Evolutionary conservation across 345 rosid species (phyloP).

Genomic region (Rhodomyrtus tomentosa): DNA sequence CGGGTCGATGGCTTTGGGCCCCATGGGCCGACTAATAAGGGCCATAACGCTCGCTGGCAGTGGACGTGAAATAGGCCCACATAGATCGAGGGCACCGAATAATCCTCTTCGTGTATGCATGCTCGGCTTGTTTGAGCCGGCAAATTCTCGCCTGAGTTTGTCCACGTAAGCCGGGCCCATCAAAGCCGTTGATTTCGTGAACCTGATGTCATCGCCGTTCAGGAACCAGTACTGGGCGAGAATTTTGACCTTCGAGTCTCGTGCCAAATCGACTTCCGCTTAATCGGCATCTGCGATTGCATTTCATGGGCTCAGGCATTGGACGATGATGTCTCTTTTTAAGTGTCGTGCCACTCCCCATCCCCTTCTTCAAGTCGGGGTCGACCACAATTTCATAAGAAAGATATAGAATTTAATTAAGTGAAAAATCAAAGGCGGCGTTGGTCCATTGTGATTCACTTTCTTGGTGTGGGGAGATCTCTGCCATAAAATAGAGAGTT

Average conservation of each 20-base stretch:
- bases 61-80: no score
- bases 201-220: neutral
- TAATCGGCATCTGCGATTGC: neutral
- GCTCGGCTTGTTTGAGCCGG: neutral
- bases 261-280: neutral
- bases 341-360: neutral
- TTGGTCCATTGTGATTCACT: no score
- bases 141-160: neutral
- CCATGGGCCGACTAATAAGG: neutral
- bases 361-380: no score
- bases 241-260: neutral
- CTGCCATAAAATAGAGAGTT: no score
- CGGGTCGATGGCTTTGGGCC: neutral
- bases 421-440: no score
- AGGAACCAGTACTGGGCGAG: fast-evolving
- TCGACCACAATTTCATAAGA: no score
- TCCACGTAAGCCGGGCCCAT: neutral
- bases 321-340: neutral
- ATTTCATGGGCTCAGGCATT: neutral
- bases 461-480: no score
- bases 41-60: neutral
- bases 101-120: no score
- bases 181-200: fast-evolving
- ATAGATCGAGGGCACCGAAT: no score
- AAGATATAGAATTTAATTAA: no score